Evolutionary conservation across 1,284 basidiomycete genomes (phyloP), one percentile per base, ranked within the genome.

Genomic region (Stereum hirsutum): DNA sequence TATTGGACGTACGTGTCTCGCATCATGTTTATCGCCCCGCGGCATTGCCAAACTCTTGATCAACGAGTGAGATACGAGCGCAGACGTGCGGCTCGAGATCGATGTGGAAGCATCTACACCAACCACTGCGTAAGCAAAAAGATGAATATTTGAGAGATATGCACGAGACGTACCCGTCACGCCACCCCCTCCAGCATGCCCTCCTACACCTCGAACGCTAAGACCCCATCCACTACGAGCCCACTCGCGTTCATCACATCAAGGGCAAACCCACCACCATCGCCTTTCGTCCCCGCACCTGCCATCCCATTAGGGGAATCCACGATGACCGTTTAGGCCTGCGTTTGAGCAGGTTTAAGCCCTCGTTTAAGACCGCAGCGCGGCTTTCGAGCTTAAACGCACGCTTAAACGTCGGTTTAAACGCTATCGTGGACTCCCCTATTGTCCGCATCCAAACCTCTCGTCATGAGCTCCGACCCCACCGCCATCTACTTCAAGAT

Each of bases 401-500:
- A n/a, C n/a, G n/a, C n/a, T n/a, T n/a, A n/a, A n/a, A n/a, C n/a
- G n/a, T n/a, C n/a, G n/a, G n/a, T n/a, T n/a, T n/a, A n/a, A n/a
- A n/a, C n/a, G n/a, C n/a, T n/a, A n/a, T n/a, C n/a, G n/a, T n/a
- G n/a, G n/a, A n/a, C n/a, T n/a, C n/a, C n/a, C n/a, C n/a, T n/a
- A n/a, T n/a, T n/a, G n/a, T n/a, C n/a, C n/a, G n/a, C n/a, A n/a
- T n/a, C n/a, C n/a, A n/a, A n/a, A n/a, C n/a, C n/a, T n/a, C n/a
- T n/a, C 42, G 71, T 62, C 24, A 66, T 75, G 28, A 89, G 62
- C 49, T 91, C 88, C 42, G 95, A 64, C 47, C 78, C 82, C 28
- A 78, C 72, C 5, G 83, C 74, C 57, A 95, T 81, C 63, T 97
- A 92, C 60, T 95, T 96, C 48, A 96, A 60, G 32, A 95, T 85